Conservation (phyloP, 345 rosid species). For the Citrus cavaleriei region DNA sequence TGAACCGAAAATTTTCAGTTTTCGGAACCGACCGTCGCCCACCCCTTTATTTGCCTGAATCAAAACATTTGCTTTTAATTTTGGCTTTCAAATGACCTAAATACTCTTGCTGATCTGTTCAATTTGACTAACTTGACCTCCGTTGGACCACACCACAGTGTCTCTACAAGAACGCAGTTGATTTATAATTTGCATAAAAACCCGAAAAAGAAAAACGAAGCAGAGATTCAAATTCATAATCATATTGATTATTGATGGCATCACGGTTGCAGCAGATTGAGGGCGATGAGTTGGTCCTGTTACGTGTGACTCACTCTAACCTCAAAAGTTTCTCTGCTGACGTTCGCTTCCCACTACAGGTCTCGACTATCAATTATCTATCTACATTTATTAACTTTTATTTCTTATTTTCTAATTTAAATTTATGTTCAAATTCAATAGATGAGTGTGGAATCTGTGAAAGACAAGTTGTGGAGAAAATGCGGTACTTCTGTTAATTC, state of each 20-base stretch:
- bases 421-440: constrained; percentile 5
- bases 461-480: constrained; percentile 92
- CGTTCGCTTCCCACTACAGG: constrained; percentile 79
- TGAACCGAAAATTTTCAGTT: too few relatives aligned
- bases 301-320: constrained; percentile 75
- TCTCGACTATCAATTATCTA: constrained; percentile 1
- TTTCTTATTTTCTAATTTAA: background rate
- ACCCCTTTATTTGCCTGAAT: too few relatives aligned
- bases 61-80: too few relatives aligned
- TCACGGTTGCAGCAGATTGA: constrained; percentile 34
- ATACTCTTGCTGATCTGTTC: too few relatives aligned
- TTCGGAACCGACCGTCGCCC: too few relatives aligned
- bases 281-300: constrained; percentile 60
- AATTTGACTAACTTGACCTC: too few relatives aligned
- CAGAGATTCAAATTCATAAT: too few relatives aligned
- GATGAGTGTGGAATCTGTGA: constrained; percentile 77
- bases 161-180: too few relatives aligned
- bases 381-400: background rate
- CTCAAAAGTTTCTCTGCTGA: constrained; percentile 72
- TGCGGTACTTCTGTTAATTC: constrained; percentile 81
- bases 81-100: too few relatives aligned
- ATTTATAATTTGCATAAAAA: too few relatives aligned
- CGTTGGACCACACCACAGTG: too few relatives aligned
- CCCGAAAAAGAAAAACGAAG: too few relatives aligned
- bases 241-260: constrained; percentile 2